These are phyloP conservation scores for Astrothelium macrocarpum DNA, from an alignment of 495 filamentous ascomycete species.

Conservation along the genomic window DNA sequence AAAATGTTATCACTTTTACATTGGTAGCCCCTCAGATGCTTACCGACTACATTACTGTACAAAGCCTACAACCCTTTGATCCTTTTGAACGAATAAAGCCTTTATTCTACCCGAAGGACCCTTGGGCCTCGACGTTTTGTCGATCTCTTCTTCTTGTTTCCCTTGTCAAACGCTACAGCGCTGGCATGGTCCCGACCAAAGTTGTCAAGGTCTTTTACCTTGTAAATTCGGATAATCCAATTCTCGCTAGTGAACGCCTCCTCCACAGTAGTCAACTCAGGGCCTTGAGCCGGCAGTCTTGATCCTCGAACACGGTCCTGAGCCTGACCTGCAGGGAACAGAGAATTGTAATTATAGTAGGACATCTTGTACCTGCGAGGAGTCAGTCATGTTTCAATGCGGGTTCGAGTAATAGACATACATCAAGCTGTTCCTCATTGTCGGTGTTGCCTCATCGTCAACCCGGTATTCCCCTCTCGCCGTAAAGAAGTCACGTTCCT, in stretches of 20 bases:
- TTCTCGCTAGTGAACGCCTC: constrained; percentile 99
- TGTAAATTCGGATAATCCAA: constrained; percentile 99
- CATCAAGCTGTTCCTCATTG: constrained; percentile 99
- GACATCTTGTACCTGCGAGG: constrained; percentile 98
- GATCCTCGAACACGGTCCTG: constrained; percentile 79
- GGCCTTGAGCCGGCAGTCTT: constrained; percentile 74
- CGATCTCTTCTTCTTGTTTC: constrained; percentile 87
- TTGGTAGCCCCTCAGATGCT: neutral
- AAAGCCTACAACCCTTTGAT: constrained; percentile 1
- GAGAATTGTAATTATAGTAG: constrained; percentile 90
- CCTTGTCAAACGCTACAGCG: constrained; percentile 81
- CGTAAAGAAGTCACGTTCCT: constrained; percentile 95
- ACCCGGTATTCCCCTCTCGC: constrained; percentile 90
- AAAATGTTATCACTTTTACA: neutral
- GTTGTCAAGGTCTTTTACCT: constrained; percentile 98
- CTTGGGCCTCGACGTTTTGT: constrained; percentile 69
- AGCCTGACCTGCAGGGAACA: constrained; percentile 90
- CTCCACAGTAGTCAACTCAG: constrained; percentile 78
- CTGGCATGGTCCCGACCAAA: constrained; percentile 79
- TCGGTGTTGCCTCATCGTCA: constrained; percentile 85
- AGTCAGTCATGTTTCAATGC: neutral
- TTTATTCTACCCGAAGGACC: constrained; percentile 74
- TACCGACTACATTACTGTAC: neutral
- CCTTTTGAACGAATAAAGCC: neutral
- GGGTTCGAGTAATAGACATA: constrained; percentile 38